These are phyloP conservation scores for Cladosporium sp. DNA, from an alignment of 2,329 filamentous ascomycete species.

Conservation along the genomic window DNA sequence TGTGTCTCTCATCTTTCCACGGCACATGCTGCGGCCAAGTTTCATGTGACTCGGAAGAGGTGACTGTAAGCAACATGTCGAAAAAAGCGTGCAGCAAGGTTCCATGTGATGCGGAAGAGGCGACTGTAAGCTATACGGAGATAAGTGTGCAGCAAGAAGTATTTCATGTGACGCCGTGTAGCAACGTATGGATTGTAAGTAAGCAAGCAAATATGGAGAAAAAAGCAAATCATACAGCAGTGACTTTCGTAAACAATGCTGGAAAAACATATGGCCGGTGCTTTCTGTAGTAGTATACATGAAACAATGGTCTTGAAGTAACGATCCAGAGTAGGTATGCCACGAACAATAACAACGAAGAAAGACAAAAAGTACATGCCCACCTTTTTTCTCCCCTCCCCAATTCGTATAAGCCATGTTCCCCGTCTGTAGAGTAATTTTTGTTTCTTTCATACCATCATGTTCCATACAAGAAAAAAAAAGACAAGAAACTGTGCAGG, in stretches of 20 bases:
- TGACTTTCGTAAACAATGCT: neutral
- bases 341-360: neutral
- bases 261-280: neutral
- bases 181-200: no score
- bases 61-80: no score
- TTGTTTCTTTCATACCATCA: conserved; percentile 8
- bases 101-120: no score
- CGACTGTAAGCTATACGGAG: no score
- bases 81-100: no score
- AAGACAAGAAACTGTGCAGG: conserved; percentile 38
- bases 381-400: neutral
- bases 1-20: neutral
- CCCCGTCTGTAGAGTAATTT: neutral
- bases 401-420: neutral
- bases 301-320: neutral
- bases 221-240: neutral
- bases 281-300: neutral
- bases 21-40: neutral
- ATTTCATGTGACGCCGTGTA: no score
- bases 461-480: conserved; percentile 14
- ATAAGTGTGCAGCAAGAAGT: no score
- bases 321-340: no score
- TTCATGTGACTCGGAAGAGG: neutral
- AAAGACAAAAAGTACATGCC: neutral
- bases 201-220: no score